phyloP scores from a whole-genome alignment of 148 eudicot species.

The Polygonum aviculare region DNA sequence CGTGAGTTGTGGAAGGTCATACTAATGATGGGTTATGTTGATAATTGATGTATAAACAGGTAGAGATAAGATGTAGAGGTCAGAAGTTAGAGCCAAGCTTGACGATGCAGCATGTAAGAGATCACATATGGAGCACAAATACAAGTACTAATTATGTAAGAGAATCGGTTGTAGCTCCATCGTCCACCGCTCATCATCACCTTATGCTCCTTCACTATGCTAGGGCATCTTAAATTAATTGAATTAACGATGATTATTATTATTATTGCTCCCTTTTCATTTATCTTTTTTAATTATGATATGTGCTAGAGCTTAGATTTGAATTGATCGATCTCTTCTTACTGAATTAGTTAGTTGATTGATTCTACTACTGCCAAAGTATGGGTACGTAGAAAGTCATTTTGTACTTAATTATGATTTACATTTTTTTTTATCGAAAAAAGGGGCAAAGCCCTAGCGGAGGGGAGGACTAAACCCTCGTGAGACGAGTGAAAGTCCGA shows the following conservation, averaged over 20 bases:
- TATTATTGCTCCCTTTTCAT: background rate
- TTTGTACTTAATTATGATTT: background rate
- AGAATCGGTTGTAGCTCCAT: background rate
- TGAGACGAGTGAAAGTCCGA: no score
- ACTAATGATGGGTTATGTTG: background rate
- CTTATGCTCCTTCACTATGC: background rate
- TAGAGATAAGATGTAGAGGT: constrained; percentile 14
- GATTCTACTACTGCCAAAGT: background rate
- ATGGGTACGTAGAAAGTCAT: background rate
- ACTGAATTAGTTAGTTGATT: background rate
- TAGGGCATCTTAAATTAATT: background rate
- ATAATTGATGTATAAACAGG: background rate
- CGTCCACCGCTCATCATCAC: background rate
- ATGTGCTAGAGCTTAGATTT: background rate
- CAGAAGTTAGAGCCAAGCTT: background rate
- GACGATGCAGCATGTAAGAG: constrained; percentile 12
- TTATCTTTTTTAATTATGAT: background rate
- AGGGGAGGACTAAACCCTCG: no score
- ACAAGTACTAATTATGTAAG: background rate
- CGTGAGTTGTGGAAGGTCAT: background rate
- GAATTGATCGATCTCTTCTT: background rate
- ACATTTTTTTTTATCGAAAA: no score
- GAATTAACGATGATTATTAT: background rate
- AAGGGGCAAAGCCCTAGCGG: no score
- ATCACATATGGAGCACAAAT: constrained; percentile 5